Evolutionary conservation across 2,329 filamentous ascomycete genomes (phyloP), one percentile per base, ranked within the genome.

Genomic region (Aureobasidium sp.): DNA sequence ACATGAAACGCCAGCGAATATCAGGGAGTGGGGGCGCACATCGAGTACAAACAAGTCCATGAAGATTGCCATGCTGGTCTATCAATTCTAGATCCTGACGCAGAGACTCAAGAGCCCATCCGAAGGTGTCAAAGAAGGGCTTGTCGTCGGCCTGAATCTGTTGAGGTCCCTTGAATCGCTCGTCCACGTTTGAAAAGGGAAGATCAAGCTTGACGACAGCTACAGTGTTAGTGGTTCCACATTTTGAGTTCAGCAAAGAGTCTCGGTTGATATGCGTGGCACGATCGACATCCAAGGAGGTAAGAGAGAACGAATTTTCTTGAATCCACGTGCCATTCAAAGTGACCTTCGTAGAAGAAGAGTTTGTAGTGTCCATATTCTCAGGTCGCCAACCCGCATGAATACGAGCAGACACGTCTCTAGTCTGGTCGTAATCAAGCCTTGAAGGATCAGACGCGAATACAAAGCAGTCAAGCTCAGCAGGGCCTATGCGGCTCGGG

Each of bases 391-490:
- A 80, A 8, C 55, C 55, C n/a, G 68, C 63, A 6, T 70, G 64
- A n/a, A 83, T 50, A 12, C 67, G 68, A 2, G 74, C 78, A 27
- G 80, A 58, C 3, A 70, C 64, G 2, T 67, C 60, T 29, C 80
- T 72, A 5, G 66, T 55, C 39, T 77, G 71, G 16, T 74, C 73
- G 32, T 74, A 73, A 12, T 71, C 65, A 6, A 77, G 65, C 4
- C 73, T 68, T 7, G 66, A 64, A 53, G 73, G 73, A 41, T 77
- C 71, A 6, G 70, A 58, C 2, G 80, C 74, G 59, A 86, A 81
- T 0, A 84, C 75, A 59, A 82, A 83, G 2, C 63, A 64, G 60
- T 85, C 80, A 4, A 74, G 53, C 0, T 68, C 61, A 0, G 71
- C 63, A 24, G 74, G 63, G 0, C 74, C 74, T 30, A 76, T 69